Base-by-base conservation (phyloP, 2,329 filamentous ascomycete genomes). In the Hypoxylon sp. region DNA sequence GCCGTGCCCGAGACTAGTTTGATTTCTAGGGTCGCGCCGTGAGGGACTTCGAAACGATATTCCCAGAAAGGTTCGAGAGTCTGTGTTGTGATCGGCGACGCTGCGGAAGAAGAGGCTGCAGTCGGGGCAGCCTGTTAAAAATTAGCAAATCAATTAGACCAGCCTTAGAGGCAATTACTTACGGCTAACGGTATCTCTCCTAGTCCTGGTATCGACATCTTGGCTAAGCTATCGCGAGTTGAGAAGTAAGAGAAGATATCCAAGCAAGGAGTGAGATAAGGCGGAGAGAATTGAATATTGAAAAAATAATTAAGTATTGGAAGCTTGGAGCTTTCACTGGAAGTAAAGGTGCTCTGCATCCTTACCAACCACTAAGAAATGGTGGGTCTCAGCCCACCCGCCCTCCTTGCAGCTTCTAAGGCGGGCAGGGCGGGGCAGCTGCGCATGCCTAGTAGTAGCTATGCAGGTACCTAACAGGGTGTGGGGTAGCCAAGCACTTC, bases 1-100 rank as follows among this genome's bases (percentile, higher is more conserved):
- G 95, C 96, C 1, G 91, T 94, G 68, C 96, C 96, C 35, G 87
- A 89, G 62, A 93, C 82, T 26, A 98, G 85, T 83, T 94, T 85
- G 52, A 87, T 77, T 42, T 80, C 79, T 55, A 86, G 66, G 31
- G 79, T 74, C 64, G 81, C 80, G 69, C 78, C 81, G 68, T 83
- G 79, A 10, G 90, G 86, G 48, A 93, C 90, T 76, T 93, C 87
- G 81, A 95, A 95, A 55, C 92, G 88, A 90, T 92, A 95, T 85
- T 95, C 92, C 75, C 88, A 90, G 72, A 87, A 88, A 61, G 88
- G 86, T 55, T 85, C 83, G 70, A 95, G 87, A 70, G 77, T 78
- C 69, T 86, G 78, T 55, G 80, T 84, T 66, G 84, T 83, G 26
- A 81, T 83, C 13, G 84, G 77, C 37, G 83, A 80, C 80, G 73